These are phyloP conservation scores for Lycium ferocissimum DNA, from an alignment of 257 asterid species.

Conservation along the genomic window DNA sequence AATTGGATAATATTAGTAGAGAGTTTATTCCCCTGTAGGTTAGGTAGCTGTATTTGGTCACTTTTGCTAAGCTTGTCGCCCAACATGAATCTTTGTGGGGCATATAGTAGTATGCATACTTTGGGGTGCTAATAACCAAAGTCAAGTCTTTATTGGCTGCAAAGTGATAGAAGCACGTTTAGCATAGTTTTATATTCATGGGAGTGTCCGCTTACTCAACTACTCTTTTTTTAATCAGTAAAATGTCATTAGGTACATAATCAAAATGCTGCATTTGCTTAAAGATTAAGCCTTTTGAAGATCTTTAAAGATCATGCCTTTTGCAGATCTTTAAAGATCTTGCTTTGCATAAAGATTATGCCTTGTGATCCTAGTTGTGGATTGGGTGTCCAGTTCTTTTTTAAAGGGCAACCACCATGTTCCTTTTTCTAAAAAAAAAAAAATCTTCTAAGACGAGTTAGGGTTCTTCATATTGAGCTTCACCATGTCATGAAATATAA, in stretches of 20 bases:
- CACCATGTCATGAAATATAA: neutral
- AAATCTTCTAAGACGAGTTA: too few species aligned
- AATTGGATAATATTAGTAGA: neutral
- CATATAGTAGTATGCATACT: neutral
- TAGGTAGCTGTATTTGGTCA: neutral
- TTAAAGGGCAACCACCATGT: neutral
- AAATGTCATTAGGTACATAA: neutral
- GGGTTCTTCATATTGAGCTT: neutral
- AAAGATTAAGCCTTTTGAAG: neutral
- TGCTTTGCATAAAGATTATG: neutral
- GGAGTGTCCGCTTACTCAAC: slow-evolving; percentile 14
- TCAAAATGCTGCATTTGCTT: neutral
- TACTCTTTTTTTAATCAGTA: neutral
- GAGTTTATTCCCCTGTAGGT: neutral
- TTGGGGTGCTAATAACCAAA: neutral
- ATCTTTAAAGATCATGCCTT: neutral
- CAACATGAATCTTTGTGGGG: slow-evolving; percentile 11
- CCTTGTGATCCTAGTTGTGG: slow-evolving; percentile 14
- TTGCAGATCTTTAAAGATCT: neutral
- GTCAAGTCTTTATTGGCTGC: neutral
- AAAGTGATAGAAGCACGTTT: slow-evolving; percentile 16
- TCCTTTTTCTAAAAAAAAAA: too few species aligned
- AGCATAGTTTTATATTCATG: neutral
- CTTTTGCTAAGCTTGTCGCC: neutral
- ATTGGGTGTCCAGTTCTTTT: neutral